These are phyloP conservation scores for Colletotrichum trifolii DNA, from an alignment of 2,329 filamentous ascomycete genomes.

Conservation along the genomic window DNA sequence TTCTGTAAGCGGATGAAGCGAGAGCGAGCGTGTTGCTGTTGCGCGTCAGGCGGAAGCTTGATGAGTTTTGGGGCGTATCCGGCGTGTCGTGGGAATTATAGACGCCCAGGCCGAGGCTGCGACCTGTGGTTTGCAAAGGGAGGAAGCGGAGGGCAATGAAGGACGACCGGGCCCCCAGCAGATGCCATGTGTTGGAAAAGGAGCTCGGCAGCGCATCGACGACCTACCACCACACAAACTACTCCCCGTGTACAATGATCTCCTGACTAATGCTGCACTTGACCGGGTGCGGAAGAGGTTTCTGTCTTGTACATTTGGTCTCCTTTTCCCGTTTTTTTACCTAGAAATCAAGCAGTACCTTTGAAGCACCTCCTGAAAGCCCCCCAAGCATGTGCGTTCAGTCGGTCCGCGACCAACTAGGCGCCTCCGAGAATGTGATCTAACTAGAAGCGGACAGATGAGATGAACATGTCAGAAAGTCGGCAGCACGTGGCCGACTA, in stretches of 20 bases:
- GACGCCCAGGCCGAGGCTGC: constrained; percentile 30
- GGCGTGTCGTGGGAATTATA: constrained; percentile 25
- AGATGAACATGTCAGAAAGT: too few species aligned
- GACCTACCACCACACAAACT: constrained; percentile 44
- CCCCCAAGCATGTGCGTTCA: neutral
- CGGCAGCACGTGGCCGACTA: too few species aligned
- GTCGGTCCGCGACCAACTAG: too few species aligned
- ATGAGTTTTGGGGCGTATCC: constrained; percentile 31
- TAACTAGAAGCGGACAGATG: too few species aligned
- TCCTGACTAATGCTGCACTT: constrained; percentile 53
- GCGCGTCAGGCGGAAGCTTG: constrained; percentile 19
- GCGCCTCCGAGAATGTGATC: too few species aligned
- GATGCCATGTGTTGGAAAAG: constrained; percentile 8
- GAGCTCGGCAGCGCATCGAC: constrained; percentile 30
- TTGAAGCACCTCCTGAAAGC: constrained; percentile 16
- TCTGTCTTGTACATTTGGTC: constrained; percentile 45
- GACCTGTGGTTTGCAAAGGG: constrained; percentile 27
- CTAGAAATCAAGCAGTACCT: constrained; percentile 40
- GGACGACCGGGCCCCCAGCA: constrained; percentile 25
- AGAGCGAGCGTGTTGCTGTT: constrained; percentile 1
- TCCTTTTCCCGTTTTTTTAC: constrained; percentile 39
- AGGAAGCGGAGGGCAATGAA: constrained; percentile 32
- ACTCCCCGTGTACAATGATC: constrained; percentile 55
- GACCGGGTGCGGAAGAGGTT: constrained; percentile 41
- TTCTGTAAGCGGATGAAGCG: constrained; percentile 71